Conservation (phyloP, 73 alveolate species). For the Paramecium sexaurelia region DNA sequence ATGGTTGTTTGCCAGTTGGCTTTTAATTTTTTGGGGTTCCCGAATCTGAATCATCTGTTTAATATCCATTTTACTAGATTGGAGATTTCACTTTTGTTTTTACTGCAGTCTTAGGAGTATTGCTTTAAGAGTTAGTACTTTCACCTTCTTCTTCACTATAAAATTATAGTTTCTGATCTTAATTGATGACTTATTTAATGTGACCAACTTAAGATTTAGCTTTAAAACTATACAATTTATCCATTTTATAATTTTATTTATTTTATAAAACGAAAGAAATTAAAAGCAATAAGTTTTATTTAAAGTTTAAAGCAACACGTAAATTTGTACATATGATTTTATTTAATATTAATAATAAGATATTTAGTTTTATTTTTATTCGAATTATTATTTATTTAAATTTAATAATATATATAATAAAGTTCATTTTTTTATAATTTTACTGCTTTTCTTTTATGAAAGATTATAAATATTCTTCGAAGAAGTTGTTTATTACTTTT, state of each 20-base stretch:
- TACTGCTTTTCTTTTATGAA: neutral
- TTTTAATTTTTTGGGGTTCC: constrained; percentile 31
- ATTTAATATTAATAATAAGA: too few relatives aligned
- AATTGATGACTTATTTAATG: neutral
- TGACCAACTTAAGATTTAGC: constrained; percentile 33
- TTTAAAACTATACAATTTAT: constrained; percentile 40
- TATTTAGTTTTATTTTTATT: neutral
- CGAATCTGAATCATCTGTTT: constrained; percentile 45
- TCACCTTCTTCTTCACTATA: constrained; percentile 51
- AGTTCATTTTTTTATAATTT: neutral
- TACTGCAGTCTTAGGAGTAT: neutral
- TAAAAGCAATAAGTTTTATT: neutral
- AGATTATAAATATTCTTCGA: neutral
- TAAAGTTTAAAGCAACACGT: neutral
- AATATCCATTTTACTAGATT: constrained; percentile 8
- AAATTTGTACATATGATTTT: too few relatives aligned
- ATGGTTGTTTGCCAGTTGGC: neutral
- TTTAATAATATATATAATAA: neutral
- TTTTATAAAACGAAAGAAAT: neutral
- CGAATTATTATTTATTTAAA: neutral
- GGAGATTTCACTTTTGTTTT: constrained; percentile 15
- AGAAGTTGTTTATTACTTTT: neutral
- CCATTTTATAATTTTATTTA: neutral
- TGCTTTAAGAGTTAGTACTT: neutral
- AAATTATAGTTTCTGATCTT: constrained; percentile 32